These are phyloP conservation scores for Paragyromitra xinjiangensis DNA, from an alignment of 495 filamentous ascomycete species.

Conservation along the genomic window DNA sequence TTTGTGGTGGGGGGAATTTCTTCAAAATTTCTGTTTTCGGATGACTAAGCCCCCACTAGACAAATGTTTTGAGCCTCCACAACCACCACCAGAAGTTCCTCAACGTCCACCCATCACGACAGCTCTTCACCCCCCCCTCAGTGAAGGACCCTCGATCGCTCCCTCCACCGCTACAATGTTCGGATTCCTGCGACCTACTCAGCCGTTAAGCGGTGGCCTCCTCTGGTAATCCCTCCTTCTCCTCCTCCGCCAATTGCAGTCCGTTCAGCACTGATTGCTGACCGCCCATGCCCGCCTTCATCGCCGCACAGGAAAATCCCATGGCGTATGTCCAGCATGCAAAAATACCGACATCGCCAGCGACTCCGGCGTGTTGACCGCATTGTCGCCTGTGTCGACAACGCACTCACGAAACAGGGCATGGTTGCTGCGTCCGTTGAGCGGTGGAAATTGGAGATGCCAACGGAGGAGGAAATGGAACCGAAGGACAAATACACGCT, in stretches of 20 bases:
- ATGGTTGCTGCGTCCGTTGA: constrained; percentile 75
- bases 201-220: constrained; percentile 78
- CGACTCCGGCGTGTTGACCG: constrained; percentile 85
- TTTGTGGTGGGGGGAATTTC: not conserved
- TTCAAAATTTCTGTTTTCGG: constrained; percentile 6
- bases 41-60: constrained; percentile 41
- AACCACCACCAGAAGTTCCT: constrained; percentile 3
- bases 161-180: constrained; percentile 67
- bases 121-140: not conserved
- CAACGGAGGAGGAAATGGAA: constrained; percentile 93
- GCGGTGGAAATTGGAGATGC: constrained; percentile 94
- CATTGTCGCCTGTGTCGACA: constrained; percentile 78
- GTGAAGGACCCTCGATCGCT: not conserved
- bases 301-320: constrained; percentile 83
- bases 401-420: constrained; percentile 75
- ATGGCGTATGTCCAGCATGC: constrained; percentile 88
- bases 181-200: constrained; percentile 81
- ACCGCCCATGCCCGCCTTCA: constrained; percentile 26
- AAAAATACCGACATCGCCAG: constrained; percentile 88
- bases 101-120: constrained; percentile 37
- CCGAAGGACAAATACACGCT: constrained; percentile 97
- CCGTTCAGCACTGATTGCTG: constrained; percentile 30
- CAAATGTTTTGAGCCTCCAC: constrained; percentile 29
- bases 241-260: constrained; percentile 14
- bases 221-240: constrained; percentile 69